Base-by-base conservation (phyloP, 2,329 filamentous ascomycete genomes). In the Beauveria brongniartii region DNA sequence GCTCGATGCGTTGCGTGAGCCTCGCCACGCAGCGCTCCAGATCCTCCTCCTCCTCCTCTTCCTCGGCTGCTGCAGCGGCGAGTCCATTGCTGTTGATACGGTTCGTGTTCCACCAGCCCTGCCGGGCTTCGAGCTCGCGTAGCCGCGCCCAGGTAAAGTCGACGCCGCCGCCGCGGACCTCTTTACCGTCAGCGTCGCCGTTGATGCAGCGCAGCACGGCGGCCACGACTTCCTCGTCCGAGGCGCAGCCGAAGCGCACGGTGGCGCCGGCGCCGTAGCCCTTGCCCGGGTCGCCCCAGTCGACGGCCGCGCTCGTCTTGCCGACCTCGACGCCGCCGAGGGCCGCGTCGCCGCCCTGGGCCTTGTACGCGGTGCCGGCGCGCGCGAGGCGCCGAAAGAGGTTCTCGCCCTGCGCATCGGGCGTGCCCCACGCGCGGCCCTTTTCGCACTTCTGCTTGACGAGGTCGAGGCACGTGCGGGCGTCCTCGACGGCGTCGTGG, bases 361-460 rank as follows among this genome's bases (percentile, higher is more conserved):
- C 80, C 67, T 85, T 84, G 71, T 87, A 87, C 14, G 79, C 76
- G 14, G 81, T 83, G 52, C 85, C 85, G 18, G 85, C 78, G 50
- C 87, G 81, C 3, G 81, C 83, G 4, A 99, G 80, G 10, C 93
- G 86, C 66, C 88, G 89, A 78, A 97, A 99, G 55, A 99, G 85
- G 66, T 91, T 93, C 75, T 99, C 94, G 46, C 86, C 87, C 51
- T 86, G 87, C 2, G 86, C 82, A 48, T 96, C 91, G 55, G 85
- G 85, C 0, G 88, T 88, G 41, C 91, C 94, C 90, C 92, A 99
- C 26, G 80, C 75, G 65, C 89, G 90, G 46, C 94, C 94, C 74
- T 90, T 94, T 72, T 97, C 92, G 72, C 93, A 97, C 73, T 99
- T 99, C 70, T 93, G 88, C 74, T 94, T 96, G 53, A 97, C 86